phyloP scores from a whole-genome alignment of 768 basidiomycete species.

The Crepidotus variabilis region DNA sequence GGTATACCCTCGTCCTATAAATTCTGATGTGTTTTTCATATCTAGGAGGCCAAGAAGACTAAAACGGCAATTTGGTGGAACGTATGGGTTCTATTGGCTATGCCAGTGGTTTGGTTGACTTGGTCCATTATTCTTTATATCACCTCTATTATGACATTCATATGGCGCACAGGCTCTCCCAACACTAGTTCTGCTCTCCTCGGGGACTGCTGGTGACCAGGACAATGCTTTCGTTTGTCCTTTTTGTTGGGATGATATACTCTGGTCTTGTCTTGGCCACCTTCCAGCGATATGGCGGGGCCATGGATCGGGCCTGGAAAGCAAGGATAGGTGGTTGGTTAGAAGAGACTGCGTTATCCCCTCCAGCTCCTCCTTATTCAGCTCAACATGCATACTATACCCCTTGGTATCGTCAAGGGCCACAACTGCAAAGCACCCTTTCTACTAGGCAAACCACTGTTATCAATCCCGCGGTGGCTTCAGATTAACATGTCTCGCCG shows the following conservation, averaged over 20 bases:
- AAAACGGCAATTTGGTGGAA: conserved; percentile 41
- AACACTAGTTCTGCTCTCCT: conserved; percentile 18
- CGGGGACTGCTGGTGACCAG: conserved; percentile 38
- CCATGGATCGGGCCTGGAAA: conserved; percentile 22
- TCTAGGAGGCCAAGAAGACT: conserved; percentile 45
- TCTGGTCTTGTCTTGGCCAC: conserved; percentile 15
- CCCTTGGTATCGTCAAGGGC: too few species aligned
- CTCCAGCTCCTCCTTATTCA: too few species aligned
- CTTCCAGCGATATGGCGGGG: conserved; percentile 17
- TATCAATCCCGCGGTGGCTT: too few species aligned
- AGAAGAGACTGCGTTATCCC: too few species aligned
- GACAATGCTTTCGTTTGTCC: conserved; percentile 42
- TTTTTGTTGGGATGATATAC: conserved; percentile 44
- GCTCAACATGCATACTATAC: too few species aligned
- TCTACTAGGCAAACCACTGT: too few species aligned
- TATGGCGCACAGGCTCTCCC: conserved; percentile 57
- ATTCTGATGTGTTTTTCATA: too few species aligned
- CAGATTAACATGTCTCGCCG: too few species aligned
- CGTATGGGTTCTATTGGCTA: conserved; percentile 63
- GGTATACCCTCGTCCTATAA: background rate
- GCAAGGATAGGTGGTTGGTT: conserved; percentile 14
- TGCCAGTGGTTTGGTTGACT: conserved; percentile 57
- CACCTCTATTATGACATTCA: conserved; percentile 51
- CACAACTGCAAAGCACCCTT: too few species aligned
- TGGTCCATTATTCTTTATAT: conserved; percentile 61